Evolutionary conservation across 1,139 yeast genomes (phyloP).

Genomic region (Pneumocystis canis): DNA sequence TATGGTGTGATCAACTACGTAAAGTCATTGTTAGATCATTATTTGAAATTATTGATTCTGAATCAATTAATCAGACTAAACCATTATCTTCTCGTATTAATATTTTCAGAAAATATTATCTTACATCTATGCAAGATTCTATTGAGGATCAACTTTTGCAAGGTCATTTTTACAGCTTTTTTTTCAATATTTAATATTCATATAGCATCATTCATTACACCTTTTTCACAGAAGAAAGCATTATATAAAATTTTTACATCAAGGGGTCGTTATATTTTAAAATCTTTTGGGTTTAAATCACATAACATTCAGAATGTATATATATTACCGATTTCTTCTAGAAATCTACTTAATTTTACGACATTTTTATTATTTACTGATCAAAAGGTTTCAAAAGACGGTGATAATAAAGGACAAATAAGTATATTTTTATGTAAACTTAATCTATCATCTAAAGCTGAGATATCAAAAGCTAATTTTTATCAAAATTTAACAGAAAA

Average conservation of each 20-base stretch:
- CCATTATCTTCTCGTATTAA: slow-evolving; percentile 43
- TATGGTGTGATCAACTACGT: slow-evolving; percentile 90
- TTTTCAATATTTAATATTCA: not conserved
- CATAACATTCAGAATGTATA: not conserved
- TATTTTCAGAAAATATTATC: slow-evolving; percentile 35
- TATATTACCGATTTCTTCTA: slow-evolving; percentile 12
- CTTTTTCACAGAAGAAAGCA: not conserved
- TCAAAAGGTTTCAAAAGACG: not conserved
- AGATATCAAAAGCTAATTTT: not conserved
- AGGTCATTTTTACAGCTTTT: not conserved
- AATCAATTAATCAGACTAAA: slow-evolving; percentile 26
- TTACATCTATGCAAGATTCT: slow-evolving; percentile 25
- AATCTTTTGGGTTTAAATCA: slow-evolving; percentile 8
- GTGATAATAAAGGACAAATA: not conserved
- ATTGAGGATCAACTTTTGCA: not conserved
- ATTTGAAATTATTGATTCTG: slow-evolving; percentile 35
- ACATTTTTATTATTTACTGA: slow-evolving; percentile 11
- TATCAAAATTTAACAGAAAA: not conserved
- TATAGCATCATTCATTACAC: not conserved
- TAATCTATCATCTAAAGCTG: not conserved
- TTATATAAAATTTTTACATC: slow-evolving; percentile 6
- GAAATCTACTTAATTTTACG: slow-evolving; percentile 1
- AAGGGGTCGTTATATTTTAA: slow-evolving; percentile 8
- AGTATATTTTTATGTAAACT: slow-evolving; percentile 3
- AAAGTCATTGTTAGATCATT: slow-evolving; percentile 44